Conservation (phyloP, 2,329 filamentous ascomycete genomes). For the Claviceps sorghi region DNA sequence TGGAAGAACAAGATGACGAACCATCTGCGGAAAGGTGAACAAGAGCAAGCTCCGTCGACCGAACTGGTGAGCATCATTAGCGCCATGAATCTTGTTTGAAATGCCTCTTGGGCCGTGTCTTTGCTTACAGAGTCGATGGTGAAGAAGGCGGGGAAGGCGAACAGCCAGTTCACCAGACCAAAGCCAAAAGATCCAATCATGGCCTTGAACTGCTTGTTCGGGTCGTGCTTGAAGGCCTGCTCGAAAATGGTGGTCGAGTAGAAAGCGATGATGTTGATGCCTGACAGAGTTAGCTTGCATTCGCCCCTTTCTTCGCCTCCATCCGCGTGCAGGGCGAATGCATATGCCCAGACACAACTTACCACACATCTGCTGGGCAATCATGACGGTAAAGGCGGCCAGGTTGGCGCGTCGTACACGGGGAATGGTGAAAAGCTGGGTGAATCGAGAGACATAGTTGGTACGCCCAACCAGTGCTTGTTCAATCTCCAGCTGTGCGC, state of each 20-base stretch:
- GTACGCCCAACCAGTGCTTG: slow-evolving; percentile 22
- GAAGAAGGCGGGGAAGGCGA: slow-evolving; percentile 51
- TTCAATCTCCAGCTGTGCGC: slow-evolving; percentile 28
- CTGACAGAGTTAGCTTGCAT: not conserved
- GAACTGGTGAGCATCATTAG: slow-evolving; percentile 21
- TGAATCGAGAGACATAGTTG: slow-evolving; percentile 32
- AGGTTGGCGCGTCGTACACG: slow-evolving; percentile 56
- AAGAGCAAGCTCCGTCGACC: slow-evolving; percentile 47
- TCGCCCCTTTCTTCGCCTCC: not conserved
- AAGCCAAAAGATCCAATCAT: slow-evolving; percentile 33
- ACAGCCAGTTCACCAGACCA: slow-evolving; percentile 46
- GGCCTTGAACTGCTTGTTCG: slow-evolving; percentile 28
- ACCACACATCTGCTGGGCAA: slow-evolving; percentile 55
- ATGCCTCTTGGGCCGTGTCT: not conserved
- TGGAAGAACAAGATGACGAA: slow-evolving; percentile 11
- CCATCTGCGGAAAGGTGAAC: slow-evolving; percentile 54
- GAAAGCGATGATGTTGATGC: slow-evolving; percentile 57
- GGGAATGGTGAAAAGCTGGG: slow-evolving; percentile 52
- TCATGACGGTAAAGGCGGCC: slow-evolving; percentile 70
- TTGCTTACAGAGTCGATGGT: slow-evolving; percentile 43
- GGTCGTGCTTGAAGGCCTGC: slow-evolving; percentile 37
- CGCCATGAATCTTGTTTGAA: not conserved
- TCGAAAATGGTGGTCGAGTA: slow-evolving; percentile 51
- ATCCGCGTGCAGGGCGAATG: not conserved
- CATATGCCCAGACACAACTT: slow-evolving; percentile 7